A percentile compares a stretch with the other conserved stretches of the same genome.
Evolutionary conservation across 495 filamentous ascomycete genomes (phyloP).

Genomic region (Penicillium manginii): DNA sequence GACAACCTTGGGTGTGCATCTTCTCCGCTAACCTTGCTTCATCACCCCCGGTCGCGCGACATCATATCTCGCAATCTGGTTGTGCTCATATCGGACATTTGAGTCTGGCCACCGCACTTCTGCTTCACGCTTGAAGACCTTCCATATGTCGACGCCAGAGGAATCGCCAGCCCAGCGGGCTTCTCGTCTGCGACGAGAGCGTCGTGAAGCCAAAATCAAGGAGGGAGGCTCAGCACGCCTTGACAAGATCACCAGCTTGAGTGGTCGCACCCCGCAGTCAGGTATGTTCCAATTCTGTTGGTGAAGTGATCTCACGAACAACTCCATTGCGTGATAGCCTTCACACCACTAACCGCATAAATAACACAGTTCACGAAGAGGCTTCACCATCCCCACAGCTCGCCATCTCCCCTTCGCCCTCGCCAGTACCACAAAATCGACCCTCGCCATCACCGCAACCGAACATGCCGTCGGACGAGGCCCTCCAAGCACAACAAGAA

Average conservation of each 20-base stretch:
- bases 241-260: slow-evolving; percentile 80
- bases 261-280: slow-evolving; percentile 61
- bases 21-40: no score
- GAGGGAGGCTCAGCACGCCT: slow-evolving; percentile 78
- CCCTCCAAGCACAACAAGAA: slow-evolving; percentile 45
- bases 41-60: no score
- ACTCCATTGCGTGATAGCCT: background rate
- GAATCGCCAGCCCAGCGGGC: slow-evolving; percentile 67
- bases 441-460: slow-evolving; percentile 23
- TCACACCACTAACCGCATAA: slow-evolving; percentile 16
- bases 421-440: slow-evolving; percentile 28
- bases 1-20: no score
- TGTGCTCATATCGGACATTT: background rate
- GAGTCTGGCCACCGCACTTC: background rate
- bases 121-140: background rate
- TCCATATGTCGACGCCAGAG: slow-evolving; percentile 43
- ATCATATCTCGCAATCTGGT: no score
- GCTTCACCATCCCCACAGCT: slow-evolving; percentile 37
- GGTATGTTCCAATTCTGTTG: slow-evolving; percentile 26
- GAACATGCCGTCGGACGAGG: slow-evolving; percentile 21
- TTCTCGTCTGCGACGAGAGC: slow-evolving; percentile 84
- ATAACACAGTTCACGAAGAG: slow-evolving; percentile 37
- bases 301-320: slow-evolving; percentile 2
- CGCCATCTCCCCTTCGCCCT: slow-evolving; percentile 35
- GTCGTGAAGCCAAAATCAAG: slow-evolving; percentile 86